These are phyloP conservation scores for Aureobasidium sp. DNA, from an alignment of 2,329 filamentous ascomycete species.

Conservation along the genomic window DNA sequence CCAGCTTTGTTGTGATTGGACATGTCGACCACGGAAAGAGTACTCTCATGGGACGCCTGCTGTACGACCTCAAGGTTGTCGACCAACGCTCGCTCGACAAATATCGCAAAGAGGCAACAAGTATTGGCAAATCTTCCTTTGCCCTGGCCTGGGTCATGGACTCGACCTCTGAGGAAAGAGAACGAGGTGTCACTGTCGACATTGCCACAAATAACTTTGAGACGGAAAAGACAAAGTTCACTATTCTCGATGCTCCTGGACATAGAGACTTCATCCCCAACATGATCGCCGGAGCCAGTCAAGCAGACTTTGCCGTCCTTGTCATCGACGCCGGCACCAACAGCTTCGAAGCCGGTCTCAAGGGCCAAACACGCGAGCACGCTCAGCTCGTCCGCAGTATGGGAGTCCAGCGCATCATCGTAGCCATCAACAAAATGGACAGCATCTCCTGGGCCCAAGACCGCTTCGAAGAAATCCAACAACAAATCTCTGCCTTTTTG, in stretches of 20 bases:
- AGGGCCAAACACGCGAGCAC: constrained; percentile 90
- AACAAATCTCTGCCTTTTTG: constrained; percentile 77
- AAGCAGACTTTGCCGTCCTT: constrained; percentile 90
- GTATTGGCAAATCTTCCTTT: constrained; percentile 89
- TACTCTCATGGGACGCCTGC: constrained; percentile 89
- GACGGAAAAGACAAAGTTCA: constrained; percentile 78
- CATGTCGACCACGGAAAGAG: constrained; percentile 98
- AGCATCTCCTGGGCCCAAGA: constrained; percentile 72
- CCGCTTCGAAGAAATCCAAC: constrained; percentile 74
- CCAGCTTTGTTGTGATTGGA: constrained; percentile 43
- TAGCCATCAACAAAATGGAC: constrained; percentile 94
- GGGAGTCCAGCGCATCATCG: constrained; percentile 77
- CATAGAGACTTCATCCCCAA: constrained; percentile 96
- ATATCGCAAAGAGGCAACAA: constrained; percentile 79
- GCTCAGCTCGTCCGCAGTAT: constrained; percentile 82
- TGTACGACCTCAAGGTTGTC: constrained; percentile 81
- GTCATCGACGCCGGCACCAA: constrained; percentile 87
- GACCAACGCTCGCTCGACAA: constrained; percentile 83
- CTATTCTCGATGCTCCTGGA: constrained; percentile 89
- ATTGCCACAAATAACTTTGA: constrained; percentile 93
- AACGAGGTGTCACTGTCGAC: constrained; percentile 88
- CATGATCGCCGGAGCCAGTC: constrained; percentile 95
- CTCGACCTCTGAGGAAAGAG: constrained; percentile 79
- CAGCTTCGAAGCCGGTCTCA: constrained; percentile 86
- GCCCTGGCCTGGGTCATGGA: constrained; percentile 96